Base-by-base conservation (phyloP, 148 eudicot species). In the Spergularia marina region DNA sequence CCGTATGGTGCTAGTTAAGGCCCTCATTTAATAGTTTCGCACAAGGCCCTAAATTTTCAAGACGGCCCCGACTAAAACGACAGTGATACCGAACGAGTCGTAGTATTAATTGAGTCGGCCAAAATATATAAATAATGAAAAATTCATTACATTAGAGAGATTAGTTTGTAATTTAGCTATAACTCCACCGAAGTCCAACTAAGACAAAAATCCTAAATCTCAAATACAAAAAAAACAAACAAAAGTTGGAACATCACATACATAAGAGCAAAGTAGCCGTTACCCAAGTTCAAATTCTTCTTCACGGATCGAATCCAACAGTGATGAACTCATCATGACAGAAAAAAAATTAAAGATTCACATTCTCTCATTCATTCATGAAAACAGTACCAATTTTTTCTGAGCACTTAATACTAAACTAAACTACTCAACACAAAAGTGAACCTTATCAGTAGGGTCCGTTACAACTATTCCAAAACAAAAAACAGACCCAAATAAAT, bases 181-280 rank as follows among this genome's bases (percentile, higher is more conserved):
- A 0, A 23, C 25, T 23, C 25, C 25, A 23, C 25, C 25, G 1
- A 23, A 23, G 25, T 23, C 25, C 25, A 30, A 30, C 61, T 23
- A 17, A 57, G 18, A 21, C 62, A 58, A 21, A 58, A 1, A 7
- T 58, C 21, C 10, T 2, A 58, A 10, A 58, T 25, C 18, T 25
- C 18, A 57, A 57, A 57, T 3, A 20, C 10, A 13, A 20, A 9
- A n/a, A 57, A 15, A 54, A 54, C 36, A 30, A 30, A 30, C 36
- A 30, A 30, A 30, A 2, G 1, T 30, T 30, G 36, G 36, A 30
- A 30, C 36, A 30, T 30, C 36, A 30, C 36, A 30, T 30, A 30
- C 36, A 68, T 34, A 7, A 21, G 44, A 21, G 57, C 25, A 67
- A 61, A 59, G 56, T 79, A 79, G 74, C 78, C 82, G 82, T 79